phyloP scores from a whole-genome alignment of 164 flowering plant species.

The Dillenia turbinata region DNA sequence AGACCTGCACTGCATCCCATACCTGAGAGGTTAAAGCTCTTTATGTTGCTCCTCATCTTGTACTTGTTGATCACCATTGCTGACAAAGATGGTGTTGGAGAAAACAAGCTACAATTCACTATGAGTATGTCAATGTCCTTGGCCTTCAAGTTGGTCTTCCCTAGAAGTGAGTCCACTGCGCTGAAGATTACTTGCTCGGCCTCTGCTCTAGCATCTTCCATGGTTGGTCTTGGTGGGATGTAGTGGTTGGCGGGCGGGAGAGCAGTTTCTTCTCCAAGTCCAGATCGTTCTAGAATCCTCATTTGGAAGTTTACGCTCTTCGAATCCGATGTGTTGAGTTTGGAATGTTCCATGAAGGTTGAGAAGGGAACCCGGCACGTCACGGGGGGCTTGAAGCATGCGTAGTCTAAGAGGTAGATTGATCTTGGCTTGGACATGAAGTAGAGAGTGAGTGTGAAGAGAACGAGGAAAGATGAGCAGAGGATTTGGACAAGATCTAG shows the following conservation, averaged over 20 bases:
- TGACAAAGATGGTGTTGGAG: constrained; percentile 41
- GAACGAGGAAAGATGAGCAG: constrained; percentile 15
- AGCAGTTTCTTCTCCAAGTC: constrained; percentile 33
- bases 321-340: constrained; percentile 13
- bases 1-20: constrained; percentile 49
- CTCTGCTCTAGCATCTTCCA: constrained; percentile 20
- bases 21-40: constrained; percentile 38
- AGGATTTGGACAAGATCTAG: constrained; percentile 18
- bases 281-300: constrained; percentile 31
- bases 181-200: constrained; percentile 30
- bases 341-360: constrained; percentile 35
- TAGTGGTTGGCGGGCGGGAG: constrained; percentile 28
- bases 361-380: constrained; percentile 31
- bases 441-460: constrained; percentile 26
- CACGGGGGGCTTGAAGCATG: constrained; percentile 33
- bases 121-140: constrained; percentile 39
- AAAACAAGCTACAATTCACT: constrained; percentile 43
- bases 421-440: constrained; percentile 35
- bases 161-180: constrained; percentile 24
- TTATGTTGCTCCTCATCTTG: constrained; percentile 35
- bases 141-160: constrained; percentile 27
- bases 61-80: constrained; percentile 43
- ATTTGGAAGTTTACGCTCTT: constrained; percentile 25
- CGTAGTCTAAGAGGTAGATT: constrained; percentile 34
- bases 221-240: constrained; percentile 23